Base-by-base conservation (phyloP, 1,284 basidiomycete genomes). In the Trametes hirsuta region DNA sequence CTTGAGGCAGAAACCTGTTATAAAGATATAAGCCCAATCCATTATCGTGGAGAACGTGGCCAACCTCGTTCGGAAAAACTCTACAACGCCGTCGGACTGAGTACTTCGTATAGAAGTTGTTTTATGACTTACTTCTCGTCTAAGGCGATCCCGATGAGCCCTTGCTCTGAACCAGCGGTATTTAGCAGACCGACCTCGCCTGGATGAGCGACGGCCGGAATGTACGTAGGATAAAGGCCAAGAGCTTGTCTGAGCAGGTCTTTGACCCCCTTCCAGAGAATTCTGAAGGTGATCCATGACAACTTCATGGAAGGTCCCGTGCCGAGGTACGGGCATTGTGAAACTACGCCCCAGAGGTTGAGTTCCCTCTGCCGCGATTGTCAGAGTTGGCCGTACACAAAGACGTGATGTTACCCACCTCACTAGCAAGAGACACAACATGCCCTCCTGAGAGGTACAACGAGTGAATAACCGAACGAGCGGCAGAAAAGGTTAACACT, bases 241-340 rank as follows among this genome's bases (percentile, higher is more conserved):
- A 77, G 11, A 1, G 67, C 49, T 60, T 76, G 75, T 45, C 72
- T 73, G 14, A 73, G 21, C 1, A 70, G 39, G 59, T 78, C 77
- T 3, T 66, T 45, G 18, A 77, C 30, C 0, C 66, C 73, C 18
- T 55, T 67, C 14, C 63, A 56, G 21, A 70, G 36, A 1, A 67
- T 65, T 58, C 71, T 72, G 58, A 76, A 18, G 46, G 66, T 62
- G 0, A 59, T 60, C 30, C 65, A 52, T 8, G 57, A 55, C 9
- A 66, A 36, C 6, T 42, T 40, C 9, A 53, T 56, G 25, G 37
- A 12, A 2, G 45, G 68, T 50, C 18, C 47, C 6, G 51, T 51
- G 21, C 76, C 76, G 12, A 73, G 66, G 56, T 71, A 77, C 1
- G 77, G 75, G 52, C 76, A 75, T 66, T 77, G 76, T 0, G 74